Evolutionary conservation across 176 grass and related monocot species (phyloP), one percentile per base, ranked within the genome.

Genomic region (Calamus simplicifolius): DNA sequence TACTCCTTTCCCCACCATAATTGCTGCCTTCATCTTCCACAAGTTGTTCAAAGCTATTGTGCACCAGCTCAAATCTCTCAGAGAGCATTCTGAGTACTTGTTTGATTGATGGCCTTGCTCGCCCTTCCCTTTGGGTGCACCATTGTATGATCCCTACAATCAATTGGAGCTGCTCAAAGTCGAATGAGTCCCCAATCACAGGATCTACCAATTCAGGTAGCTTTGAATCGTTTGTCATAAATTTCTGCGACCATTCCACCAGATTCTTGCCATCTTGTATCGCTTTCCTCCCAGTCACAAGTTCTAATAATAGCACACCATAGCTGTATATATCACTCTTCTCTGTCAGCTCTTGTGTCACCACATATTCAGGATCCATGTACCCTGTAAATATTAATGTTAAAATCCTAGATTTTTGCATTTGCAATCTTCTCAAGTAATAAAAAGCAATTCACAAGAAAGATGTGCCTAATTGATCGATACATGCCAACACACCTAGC

Each of bases 291-390:
- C 92, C 92, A 0, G 83, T 96, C 10, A 96, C 71, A 30, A 96
- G 77, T 65, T 96, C 92, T 21, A 96, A 72, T 6, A 96, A 75
- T 23, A 96, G 70, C 70, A 96, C 87, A 0, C 92, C 92, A 1
- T 88, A 96, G 72, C 92, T 96, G 75, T 96, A 96, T 66, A 96
- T 82, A 59, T 96, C 92, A 48, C 92, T 96, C 81, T 96, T 96
- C 74, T 96, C 83, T 27, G 92, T 88, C 80, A 96, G 57, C 68
- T 90, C 92, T 72, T 91, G 92, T 16, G 92, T 90, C 6, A 90
- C 80, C 52, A 96, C 83, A 23, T 96, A 96, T 64, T 96, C 92
- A n/a, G 92, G 92, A 63, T 96, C 92, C 92, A 90, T 96, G 68
- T 96, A 96, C 35, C 92, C 92, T 96, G 80, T 69, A 57, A 29